A percentile compares a stretch with the other conserved stretches of the same genome.
These are phyloP conservation scores for Pseudonitzschia pungens DNA, from an alignment of 108 stramenopile genomes.

Conservation along the genomic window DNA sequence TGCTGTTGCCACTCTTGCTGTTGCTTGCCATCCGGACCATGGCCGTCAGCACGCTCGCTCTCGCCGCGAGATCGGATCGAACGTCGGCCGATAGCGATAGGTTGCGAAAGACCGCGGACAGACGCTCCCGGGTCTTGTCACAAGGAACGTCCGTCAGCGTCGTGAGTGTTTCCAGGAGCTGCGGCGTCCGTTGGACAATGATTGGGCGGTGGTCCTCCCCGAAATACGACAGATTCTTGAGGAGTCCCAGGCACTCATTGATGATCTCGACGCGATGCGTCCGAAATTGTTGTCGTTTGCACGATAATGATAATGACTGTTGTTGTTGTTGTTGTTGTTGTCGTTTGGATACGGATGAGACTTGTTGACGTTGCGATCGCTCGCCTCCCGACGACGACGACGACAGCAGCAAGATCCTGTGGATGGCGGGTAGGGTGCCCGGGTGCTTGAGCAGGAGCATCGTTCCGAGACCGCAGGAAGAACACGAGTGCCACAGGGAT, in stretches of 20 bases:
- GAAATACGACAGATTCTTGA: conserved; percentile 51
- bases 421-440: background rate
- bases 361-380: background rate
- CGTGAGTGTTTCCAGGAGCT: conserved; percentile 25
- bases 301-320: background rate
- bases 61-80: conserved; percentile 29
- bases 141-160: conserved; percentile 13
- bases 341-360: background rate
- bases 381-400: no score
- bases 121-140: conserved; percentile 28
- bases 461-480: conserved; percentile 27
- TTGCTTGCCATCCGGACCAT: conserved; percentile 21
- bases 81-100: conserved; percentile 31
- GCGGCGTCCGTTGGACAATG: conserved; percentile 25
- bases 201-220: conserved; percentile 42
- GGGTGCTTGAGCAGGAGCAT: conserved; percentile 23
- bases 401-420: background rate
- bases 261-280: conserved; percentile 2
- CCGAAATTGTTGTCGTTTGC: background rate
- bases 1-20: background rate
- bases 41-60: conserved; percentile 32
- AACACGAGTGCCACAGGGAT: conserved; percentile 36
- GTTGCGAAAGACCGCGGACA: conserved; percentile 55
- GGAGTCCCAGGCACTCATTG: conserved; percentile 33
- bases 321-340: background rate